Conservation (phyloP, 176 grass and related monocot genomes). For the Thinopyrum elongatum region DNA sequence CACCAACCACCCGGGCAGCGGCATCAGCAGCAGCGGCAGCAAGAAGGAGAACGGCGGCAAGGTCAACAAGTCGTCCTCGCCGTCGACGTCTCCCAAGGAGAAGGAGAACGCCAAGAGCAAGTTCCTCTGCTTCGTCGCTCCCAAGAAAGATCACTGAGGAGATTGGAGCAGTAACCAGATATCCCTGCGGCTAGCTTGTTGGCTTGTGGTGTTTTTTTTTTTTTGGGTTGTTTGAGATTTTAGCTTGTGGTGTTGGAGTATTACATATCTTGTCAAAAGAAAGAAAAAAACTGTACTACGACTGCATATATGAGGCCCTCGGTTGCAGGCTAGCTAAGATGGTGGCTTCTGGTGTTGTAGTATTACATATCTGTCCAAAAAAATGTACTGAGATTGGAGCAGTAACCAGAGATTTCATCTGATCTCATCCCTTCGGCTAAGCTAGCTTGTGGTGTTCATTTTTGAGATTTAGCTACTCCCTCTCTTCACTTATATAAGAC, state of each 20-base stretch:
- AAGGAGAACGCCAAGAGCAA: slow-evolving; percentile 72
- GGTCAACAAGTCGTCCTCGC: slow-evolving; percentile 16
- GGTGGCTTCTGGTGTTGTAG: no score
- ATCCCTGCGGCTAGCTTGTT: neutral
- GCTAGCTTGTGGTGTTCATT: no score
- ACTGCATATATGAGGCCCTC: no score
- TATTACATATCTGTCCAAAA: no score
- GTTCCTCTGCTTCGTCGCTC: slow-evolving; percentile 48
- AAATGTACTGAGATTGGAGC: no score
- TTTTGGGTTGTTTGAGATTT: no score
- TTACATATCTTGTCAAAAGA: neutral
- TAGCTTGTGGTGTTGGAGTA: neutral
- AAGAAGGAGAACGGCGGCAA: slow-evolving; percentile 26
- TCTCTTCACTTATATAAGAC: no score
- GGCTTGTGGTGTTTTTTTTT: neutral
- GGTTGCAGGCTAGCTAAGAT: no score
- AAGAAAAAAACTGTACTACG: neutral
- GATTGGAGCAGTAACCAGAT: neutral
- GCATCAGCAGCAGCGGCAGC: neutral
- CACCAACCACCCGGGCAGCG: neutral
- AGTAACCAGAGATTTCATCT: no score
- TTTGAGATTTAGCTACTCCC: no score
- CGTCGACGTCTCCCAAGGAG: slow-evolving; percentile 45
- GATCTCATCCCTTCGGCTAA: no score
- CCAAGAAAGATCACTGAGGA: slow-evolving; percentile 51